Evolutionary conservation across 2,329 filamentous ascomycete genomes (phyloP), one percentile per base, ranked within the genome.

Genomic region (Cordyceps cateniannulata): DNA sequence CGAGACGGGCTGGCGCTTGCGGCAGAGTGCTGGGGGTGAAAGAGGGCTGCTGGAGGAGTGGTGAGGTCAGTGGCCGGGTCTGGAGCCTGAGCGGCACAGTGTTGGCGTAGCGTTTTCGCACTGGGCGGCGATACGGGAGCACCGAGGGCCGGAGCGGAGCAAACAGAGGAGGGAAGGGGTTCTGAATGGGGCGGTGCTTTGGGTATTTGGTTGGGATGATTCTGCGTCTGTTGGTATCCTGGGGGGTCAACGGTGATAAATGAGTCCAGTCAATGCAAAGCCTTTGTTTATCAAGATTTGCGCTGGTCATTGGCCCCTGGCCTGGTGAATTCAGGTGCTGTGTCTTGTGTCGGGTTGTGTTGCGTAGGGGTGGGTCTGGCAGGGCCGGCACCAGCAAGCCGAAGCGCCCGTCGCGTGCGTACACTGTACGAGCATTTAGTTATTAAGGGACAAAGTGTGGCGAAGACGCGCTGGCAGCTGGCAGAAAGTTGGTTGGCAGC

Each of bases 321-420:
- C 32, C 32, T 35, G 32, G 38, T 40, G 14, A n/a, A 40, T 40
- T 10, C 10, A 40, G 27, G 25, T 40, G 29, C 20, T 52, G 50
- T 42, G 35, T 42, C 38, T 44, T 32, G 38, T 44, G 52, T 55
- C 52, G 52, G 38, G 52, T 50, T 50, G 55, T 58, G 55, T 58
- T 58, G 55, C 55, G 54, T 38, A 50, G 25, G 44, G 20, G 55
- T 58, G 55, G 55, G 55, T 42, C 55, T 50, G 22, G 18, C 45
- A 40, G 45, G 55, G 29, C 55, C 55, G 55, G 55, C 44, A 58
- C 55, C 55, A 49, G 45, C 45, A 58, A 58, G 45, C 55, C 55
- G 55, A 58, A 49, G 44, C 55, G 55, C 55, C 55, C 55, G 55
- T 56, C 20, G 27, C 6, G 10, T 20, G 18, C 12, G 48, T 35